Evolutionary conservation across 2,329 filamentous ascomycete genomes (phyloP).

Genomic region (Diaporthe humulicola): DNA sequence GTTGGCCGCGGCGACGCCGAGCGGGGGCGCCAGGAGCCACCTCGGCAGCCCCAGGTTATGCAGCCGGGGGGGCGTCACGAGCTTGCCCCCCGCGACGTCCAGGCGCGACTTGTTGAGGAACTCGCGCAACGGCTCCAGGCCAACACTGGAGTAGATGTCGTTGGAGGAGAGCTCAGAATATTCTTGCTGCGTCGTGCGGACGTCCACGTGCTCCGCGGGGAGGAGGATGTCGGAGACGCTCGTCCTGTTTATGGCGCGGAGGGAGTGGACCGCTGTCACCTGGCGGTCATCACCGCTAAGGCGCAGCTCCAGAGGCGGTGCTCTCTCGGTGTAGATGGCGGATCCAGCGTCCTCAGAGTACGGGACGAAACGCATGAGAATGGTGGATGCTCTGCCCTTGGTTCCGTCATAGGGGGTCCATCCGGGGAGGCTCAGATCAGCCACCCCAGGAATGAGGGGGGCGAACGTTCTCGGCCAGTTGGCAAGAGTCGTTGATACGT

Average conservation of each 20-base stretch:
- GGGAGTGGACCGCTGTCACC: conserved; percentile 48
- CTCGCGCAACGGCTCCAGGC: conserved; percentile 52
- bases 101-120: conserved; percentile 62
- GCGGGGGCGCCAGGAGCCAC: conserved; percentile 38
- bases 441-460: conserved; percentile 62
- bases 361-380: conserved; percentile 63
- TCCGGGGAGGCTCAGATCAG: conserved; percentile 55
- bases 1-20: neutral
- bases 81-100: conserved; percentile 61
- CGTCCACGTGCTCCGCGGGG: conserved; percentile 61
- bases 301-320: conserved; percentile 54
- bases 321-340: conserved; percentile 33
- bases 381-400: conserved; percentile 47
- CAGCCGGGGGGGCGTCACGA: conserved; percentile 58
- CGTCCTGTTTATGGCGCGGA: conserved; percentile 55
- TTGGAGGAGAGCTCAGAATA: conserved; percentile 48
- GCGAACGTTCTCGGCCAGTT: conserved; percentile 53
- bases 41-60: conserved; percentile 44
- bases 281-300: conserved; percentile 48
- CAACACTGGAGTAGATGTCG: conserved; percentile 39
- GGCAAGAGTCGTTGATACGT: conserved; percentile 42
- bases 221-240: conserved; percentile 60
- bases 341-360: conserved; percentile 41
- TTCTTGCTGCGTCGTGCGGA: conserved; percentile 58
- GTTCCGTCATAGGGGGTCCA: conserved; percentile 45